Percentiles rank a stretch among this genome's conserved stretches.
These are phyloP conservation scores for Solanum piurae DNA, from an alignment of 257 asterid genomes.

Conservation along the genomic window DNA sequence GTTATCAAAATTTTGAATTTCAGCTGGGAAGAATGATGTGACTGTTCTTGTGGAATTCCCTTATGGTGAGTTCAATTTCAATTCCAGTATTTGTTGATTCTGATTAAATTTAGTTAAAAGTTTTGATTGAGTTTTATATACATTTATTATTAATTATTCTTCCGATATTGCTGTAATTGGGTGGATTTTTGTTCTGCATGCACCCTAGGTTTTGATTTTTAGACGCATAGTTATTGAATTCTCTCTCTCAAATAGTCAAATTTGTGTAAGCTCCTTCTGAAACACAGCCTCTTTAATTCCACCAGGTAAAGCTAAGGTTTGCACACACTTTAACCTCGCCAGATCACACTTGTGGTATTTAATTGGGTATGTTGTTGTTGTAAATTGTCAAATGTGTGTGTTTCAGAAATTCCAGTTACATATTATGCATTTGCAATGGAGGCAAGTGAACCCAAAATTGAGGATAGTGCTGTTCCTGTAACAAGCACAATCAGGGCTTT, in stretches of 20 bases:
- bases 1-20: background rate
- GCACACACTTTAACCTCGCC: background rate
- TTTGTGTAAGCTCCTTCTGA: slow-evolving; percentile 8
- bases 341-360: background rate
- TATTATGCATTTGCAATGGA: slow-evolving; percentile 30
- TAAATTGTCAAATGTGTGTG: slow-evolving; percentile 13
- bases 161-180: slow-evolving; percentile 3
- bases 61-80: slow-evolving; percentile 19
- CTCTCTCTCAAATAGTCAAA: background rate
- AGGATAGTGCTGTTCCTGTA: slow-evolving; percentile 12
- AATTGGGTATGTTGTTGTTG: background rate
- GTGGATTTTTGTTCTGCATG: background rate
- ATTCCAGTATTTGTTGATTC: background rate
- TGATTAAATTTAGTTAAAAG: background rate
- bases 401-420: slow-evolving; percentile 24
- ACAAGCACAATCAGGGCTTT: background rate
- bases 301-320: background rate
- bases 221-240: background rate
- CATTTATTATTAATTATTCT: background rate
- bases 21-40: background rate
- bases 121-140: background rate
- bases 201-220: background rate
- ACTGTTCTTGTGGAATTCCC: background rate
- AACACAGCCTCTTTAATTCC: background rate
- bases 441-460: slow-evolving; percentile 31